These are phyloP conservation scores for Pistacia vera DNA, from an alignment of 345 rosid genomes.

Conservation along the genomic window DNA sequence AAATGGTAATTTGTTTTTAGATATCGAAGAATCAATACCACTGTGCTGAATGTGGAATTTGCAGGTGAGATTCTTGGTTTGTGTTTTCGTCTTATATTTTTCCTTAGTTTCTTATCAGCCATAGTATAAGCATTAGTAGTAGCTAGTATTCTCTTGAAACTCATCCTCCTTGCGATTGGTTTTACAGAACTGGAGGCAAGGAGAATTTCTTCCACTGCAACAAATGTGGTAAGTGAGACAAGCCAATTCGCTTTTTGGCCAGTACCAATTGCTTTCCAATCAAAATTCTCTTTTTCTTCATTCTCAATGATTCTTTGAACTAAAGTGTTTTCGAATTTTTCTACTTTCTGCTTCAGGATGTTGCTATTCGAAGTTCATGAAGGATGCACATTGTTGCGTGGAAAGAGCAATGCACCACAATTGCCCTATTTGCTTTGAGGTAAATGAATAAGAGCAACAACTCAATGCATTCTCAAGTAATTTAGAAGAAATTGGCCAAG, in stretches of 20 bases:
- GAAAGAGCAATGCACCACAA: conserved; percentile 82
- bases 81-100: not conserved
- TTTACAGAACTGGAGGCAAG: conserved; percentile 60
- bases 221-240: conserved; percentile 51
- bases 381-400: conserved; percentile 56
- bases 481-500: not conserved
- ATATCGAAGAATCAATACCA: conserved; percentile 64
- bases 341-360: conserved; percentile 44
- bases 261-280: not conserved
- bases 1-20: conserved; percentile 30
- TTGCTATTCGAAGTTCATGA: conserved; percentile 58
- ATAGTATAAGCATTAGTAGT: not conserved
- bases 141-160: not conserved
- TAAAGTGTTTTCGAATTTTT: not conserved
- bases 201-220: conserved; percentile 68
- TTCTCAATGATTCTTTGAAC: not conserved
- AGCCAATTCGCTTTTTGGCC: not conserved
- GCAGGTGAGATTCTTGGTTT: conserved; percentile 42
- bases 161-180: conserved; percentile 6
- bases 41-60: conserved; percentile 68
- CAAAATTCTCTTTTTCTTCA: not conserved
- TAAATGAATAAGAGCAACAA: conserved; percentile 14
- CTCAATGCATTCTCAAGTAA: not conserved
- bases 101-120: not conserved
- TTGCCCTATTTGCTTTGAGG: conserved; percentile 83